Percentiles rank a stretch among this genome's conserved stretches.
These are phyloP conservation scores for Salvia sclarea DNA, from an alignment of 305 asterid genomes.

Conservation along the genomic window DNA sequence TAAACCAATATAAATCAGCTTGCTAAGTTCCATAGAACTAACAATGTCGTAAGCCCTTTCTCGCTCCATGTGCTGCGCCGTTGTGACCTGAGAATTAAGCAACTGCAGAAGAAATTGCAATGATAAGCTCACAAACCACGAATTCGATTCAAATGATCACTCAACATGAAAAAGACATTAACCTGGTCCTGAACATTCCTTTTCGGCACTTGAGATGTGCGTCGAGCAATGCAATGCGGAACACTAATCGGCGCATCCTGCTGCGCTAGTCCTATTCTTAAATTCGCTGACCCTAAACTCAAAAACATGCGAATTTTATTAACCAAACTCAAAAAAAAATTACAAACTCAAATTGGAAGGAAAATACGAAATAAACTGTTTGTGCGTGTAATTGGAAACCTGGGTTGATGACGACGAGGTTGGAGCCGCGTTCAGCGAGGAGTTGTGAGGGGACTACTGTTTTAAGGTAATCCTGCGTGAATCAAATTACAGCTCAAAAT, in stretches of 20 bases:
- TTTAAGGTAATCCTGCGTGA: conserved; percentile 72
- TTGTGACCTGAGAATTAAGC: conserved; percentile 90
- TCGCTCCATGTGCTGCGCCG: conserved; percentile 90
- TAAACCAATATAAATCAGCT: conserved; percentile 10
- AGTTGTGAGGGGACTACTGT: conserved; percentile 80
- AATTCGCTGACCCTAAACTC: conserved; percentile 76
- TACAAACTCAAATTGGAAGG: neutral
- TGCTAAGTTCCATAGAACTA: conserved; percentile 35
- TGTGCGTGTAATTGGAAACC: conserved; percentile 42
- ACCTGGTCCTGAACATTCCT: conserved; percentile 90
- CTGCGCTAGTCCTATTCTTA: conserved; percentile 86
- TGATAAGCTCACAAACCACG: neutral
- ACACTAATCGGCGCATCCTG: conserved; percentile 70
- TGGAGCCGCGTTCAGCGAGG: conserved; percentile 92
- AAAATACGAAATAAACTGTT: conserved; percentile 1
- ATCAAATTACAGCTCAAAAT: conserved; percentile 7
- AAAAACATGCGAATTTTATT: neutral
- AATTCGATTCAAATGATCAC: neutral
- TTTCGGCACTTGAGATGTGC: conserved; percentile 71
- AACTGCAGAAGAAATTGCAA: conserved; percentile 46
- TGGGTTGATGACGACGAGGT: conserved; percentile 92
- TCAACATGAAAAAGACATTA: neutral
- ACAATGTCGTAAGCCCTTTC: conserved; percentile 97
- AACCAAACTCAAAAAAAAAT: conserved; percentile 19
- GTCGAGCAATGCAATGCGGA: conserved; percentile 91